Conservation (phyloP, 2,329 filamentous ascomycete genomes). For the Venturiaceae sp. region DNA sequence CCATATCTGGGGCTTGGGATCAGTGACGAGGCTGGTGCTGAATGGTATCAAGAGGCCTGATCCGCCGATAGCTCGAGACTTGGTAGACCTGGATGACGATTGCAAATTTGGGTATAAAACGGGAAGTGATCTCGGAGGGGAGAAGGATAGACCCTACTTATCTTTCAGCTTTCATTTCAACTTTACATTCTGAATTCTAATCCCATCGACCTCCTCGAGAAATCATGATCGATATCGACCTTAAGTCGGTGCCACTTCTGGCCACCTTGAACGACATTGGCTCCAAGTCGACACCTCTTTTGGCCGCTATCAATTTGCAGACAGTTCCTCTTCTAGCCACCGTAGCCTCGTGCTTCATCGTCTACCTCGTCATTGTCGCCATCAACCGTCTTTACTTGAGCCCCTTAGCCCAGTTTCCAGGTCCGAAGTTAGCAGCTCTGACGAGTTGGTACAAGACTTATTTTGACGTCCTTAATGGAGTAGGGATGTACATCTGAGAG, state of each 20-base stretch:
- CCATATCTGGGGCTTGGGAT: too few species aligned
- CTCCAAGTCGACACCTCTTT: background rate
- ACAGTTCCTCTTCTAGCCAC: background rate
- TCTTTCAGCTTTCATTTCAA: background rate
- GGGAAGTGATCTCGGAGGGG: background rate
- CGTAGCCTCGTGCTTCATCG: background rate
- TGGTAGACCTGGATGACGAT: too few species aligned
- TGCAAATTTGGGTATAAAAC: background rate
- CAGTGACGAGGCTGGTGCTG: too few species aligned
- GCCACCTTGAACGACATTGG: background rate
- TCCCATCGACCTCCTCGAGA: background rate
- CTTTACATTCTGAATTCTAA: background rate
- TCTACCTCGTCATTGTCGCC: constrained; percentile 1
- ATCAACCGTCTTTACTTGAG: constrained; percentile 18
- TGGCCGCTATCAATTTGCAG: background rate
- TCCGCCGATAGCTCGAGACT: too few species aligned
- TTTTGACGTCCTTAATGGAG: constrained; percentile 17
- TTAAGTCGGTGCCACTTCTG: background rate
- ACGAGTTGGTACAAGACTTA: constrained; percentile 24
- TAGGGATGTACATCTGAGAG: background rate
- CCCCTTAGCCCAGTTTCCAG: constrained; percentile 21
- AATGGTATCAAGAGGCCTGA: too few species aligned
- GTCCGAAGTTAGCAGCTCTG: constrained; percentile 22
- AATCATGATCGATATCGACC: background rate
- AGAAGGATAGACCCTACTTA: background rate